These are phyloP conservation scores for Boletus sp. DNA, from an alignment of 1,284 basidiomycete genomes.

Conservation along the genomic window DNA sequence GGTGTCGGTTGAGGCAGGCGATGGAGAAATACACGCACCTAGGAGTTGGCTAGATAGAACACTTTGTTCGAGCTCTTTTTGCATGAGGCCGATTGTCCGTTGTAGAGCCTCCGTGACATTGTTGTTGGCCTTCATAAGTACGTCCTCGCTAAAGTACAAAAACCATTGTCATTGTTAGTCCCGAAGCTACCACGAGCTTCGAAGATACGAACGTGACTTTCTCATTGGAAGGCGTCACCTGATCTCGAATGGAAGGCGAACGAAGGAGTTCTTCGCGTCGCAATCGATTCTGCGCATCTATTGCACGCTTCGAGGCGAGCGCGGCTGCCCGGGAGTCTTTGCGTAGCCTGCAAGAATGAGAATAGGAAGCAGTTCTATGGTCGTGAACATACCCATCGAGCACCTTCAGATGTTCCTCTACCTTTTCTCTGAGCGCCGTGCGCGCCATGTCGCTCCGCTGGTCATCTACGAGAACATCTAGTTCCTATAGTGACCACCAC, in stretches of 20 bases:
- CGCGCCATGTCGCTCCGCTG: conserved; percentile 54
- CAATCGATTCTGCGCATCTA: conserved; percentile 57
- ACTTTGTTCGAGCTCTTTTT: conserved; percentile 85
- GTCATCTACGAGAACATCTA: conserved; percentile 66
- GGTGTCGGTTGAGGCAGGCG: background rate
- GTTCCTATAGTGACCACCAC: conserved; percentile 39
- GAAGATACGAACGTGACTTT: conserved; percentile 50
- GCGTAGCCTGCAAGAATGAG: conserved; percentile 46
- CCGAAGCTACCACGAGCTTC: background rate
- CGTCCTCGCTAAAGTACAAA: conserved; percentile 60
- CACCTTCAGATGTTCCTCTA: conserved; percentile 44
- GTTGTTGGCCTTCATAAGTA: conserved; percentile 81
- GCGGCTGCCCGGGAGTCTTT: conserved; percentile 63
- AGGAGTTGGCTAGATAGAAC: conserved; percentile 83
- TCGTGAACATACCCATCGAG: conserved; percentile 48
- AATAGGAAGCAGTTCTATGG: background rate
- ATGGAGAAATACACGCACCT: conserved; percentile 44
- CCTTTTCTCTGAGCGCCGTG: conserved; percentile 47
- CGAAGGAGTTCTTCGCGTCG: conserved; percentile 63
- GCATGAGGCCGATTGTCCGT: conserved; percentile 82
- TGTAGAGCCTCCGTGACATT: conserved; percentile 85
- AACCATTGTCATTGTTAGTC: conserved; percentile 1
- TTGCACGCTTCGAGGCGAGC: conserved; percentile 63
- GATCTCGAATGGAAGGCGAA: conserved; percentile 46
- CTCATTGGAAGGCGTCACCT: conserved; percentile 40